phyloP scores from a whole-genome alignment of 495 filamentous ascomycete species.

The Penicillium diatomitis region DNA sequence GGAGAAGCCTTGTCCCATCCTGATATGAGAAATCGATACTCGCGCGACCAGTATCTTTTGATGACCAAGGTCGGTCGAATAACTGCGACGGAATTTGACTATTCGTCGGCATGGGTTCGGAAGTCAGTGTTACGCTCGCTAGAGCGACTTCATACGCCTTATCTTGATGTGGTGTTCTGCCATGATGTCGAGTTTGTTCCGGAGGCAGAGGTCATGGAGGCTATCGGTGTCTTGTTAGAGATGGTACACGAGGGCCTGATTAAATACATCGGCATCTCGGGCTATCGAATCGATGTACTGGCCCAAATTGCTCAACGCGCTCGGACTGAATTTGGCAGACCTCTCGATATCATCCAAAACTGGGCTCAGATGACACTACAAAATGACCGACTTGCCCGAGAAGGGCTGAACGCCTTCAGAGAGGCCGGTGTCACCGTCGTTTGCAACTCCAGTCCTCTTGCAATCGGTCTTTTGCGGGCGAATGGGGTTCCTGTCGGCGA shows the following conservation, averaged over 20 bases:
- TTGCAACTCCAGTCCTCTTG: slow-evolving; percentile 69
- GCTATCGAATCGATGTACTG: slow-evolving; percentile 62
- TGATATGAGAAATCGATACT: slow-evolving; percentile 38
- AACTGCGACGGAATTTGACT: slow-evolving; percentile 43
- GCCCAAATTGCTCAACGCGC: slow-evolving; percentile 55
- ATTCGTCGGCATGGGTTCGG: slow-evolving; percentile 44
- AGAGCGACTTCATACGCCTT: slow-evolving; percentile 40
- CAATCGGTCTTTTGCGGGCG: slow-evolving; percentile 68
- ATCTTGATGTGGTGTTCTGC: slow-evolving; percentile 57
- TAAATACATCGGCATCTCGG: slow-evolving; percentile 76
- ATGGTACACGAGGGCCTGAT: slow-evolving; percentile 53
- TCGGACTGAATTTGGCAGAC: slow-evolving; percentile 56
- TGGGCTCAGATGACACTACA: slow-evolving; percentile 82
- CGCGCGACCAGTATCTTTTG: slow-evolving; percentile 42
- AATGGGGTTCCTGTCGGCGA: slow-evolving; percentile 61
- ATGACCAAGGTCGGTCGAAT: slow-evolving; percentile 56
- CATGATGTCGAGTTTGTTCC: slow-evolving; percentile 58
- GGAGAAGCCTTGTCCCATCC: slow-evolving; percentile 58
- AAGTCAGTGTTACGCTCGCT: slow-evolving; percentile 42
- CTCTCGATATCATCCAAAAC: slow-evolving; percentile 71
- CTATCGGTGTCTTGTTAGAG: slow-evolving; percentile 55
- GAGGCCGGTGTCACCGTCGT: slow-evolving; percentile 64
- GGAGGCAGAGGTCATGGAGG: slow-evolving; percentile 40
- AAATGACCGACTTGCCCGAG: slow-evolving; percentile 49
- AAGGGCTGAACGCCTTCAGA: slow-evolving; percentile 45